Conservation (phyloP, 208 protist genomes). For the Herpetomonas muscarum region DNA sequence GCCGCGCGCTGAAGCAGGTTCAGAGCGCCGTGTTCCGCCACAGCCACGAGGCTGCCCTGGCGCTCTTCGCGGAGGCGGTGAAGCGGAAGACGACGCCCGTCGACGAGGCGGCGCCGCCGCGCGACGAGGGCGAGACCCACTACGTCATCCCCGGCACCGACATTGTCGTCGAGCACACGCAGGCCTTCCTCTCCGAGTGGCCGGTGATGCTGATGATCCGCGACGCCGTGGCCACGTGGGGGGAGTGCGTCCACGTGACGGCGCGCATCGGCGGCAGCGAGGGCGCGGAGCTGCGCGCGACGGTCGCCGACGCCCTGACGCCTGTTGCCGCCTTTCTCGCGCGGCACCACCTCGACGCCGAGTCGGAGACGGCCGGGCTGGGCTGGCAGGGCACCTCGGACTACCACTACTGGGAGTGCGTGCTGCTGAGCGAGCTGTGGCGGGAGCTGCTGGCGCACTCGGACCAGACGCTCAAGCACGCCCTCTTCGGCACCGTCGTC, state of each 20-base stretch:
- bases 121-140: slow-evolving; percentile 62
- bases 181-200: slow-evolving; percentile 82
- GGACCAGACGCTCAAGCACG: slow-evolving; percentile 57
- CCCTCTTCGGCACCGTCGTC: slow-evolving; percentile 52
- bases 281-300: slow-evolving; percentile 28
- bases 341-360: slow-evolving; percentile 49
- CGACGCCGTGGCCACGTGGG: slow-evolving; percentile 83
- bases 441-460: slow-evolving; percentile 51
- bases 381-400: slow-evolving; percentile 58
- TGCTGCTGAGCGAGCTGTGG: slow-evolving; percentile 84
- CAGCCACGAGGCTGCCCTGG: slow-evolving; percentile 76
- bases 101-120: neutral
- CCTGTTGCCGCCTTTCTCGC: slow-evolving; percentile 63
- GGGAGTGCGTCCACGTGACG: slow-evolving; percentile 44
- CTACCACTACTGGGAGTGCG: slow-evolving; percentile 80
- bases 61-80: slow-evolving; percentile 66
- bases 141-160: slow-evolving; percentile 76
- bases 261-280: slow-evolving; percentile 50
- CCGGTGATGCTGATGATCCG: slow-evolving; percentile 72
- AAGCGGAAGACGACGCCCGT: slow-evolving; percentile 6
- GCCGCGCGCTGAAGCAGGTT: slow-evolving; percentile 64
- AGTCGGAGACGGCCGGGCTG: slow-evolving; percentile 31
- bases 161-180: slow-evolving; percentile 66
- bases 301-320: slow-evolving; percentile 57
- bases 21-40: slow-evolving; percentile 82